Percentiles rank a stretch among this genome's conserved stretches.
phyloP scores from a whole-genome alignment of 768 basidiomycete species.

The Dioszegia crocea region DNA sequence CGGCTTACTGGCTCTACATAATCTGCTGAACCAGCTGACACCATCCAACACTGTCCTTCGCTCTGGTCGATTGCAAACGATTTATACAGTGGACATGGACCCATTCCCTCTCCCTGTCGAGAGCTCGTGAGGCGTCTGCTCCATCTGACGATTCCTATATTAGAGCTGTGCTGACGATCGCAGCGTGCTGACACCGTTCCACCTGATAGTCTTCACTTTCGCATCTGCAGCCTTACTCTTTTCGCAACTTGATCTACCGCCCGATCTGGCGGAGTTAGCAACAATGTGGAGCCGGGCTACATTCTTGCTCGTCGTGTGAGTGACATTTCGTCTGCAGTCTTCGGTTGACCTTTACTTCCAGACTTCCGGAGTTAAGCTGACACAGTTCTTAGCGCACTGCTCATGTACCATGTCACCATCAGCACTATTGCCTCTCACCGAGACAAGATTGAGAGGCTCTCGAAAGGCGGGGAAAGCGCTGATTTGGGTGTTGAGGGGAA shows the following conservation, averaged over 20 bases:
- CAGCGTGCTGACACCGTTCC: slow-evolving; percentile 29
- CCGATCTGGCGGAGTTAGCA: slow-evolving; percentile 4
- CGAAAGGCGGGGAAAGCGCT: slow-evolving; percentile 12
- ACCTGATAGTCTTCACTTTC: slow-evolving; percentile 26
- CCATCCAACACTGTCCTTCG: no score
- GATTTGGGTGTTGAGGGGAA: slow-evolving; percentile 5
- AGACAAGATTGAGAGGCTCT: background rate
- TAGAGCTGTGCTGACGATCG: no score
- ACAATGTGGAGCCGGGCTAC: slow-evolving; percentile 23
- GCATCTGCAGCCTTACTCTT: slow-evolving; percentile 19
- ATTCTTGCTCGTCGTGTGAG: slow-evolving; percentile 26
- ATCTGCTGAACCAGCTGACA: no score
- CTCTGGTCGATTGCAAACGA: no score
- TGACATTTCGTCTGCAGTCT: no score
- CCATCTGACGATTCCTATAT: no score
- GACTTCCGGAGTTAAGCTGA: background rate
- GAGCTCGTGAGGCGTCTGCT: slow-evolving; percentile 2
- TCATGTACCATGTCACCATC: slow-evolving; percentile 22
- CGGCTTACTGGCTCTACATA: no score
- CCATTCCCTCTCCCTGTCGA: background rate
- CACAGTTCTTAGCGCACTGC: slow-evolving; percentile 7
- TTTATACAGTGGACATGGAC: no score
- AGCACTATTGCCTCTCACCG: slow-evolving; percentile 7
- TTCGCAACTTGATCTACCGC: slow-evolving; percentile 26
- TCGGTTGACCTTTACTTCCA: no score